These are phyloP conservation scores for Teratosphaeria nubilosa DNA, from an alignment of 2,329 filamentous ascomycete genomes.

Conservation along the genomic window DNA sequence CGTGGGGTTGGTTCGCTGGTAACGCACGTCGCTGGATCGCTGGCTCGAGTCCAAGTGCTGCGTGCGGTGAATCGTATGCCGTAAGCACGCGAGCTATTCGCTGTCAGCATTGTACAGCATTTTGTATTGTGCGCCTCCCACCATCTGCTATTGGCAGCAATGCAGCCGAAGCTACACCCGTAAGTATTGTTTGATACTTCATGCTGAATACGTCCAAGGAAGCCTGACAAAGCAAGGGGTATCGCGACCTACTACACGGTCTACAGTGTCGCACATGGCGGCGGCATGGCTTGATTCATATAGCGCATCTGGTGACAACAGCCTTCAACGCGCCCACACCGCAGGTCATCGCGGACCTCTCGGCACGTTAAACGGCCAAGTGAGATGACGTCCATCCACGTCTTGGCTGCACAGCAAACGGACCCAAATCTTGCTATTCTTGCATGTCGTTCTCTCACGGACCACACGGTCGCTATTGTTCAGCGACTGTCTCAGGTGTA, in stretches of 20 bases:
- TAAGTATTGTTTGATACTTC: conserved; percentile 1
- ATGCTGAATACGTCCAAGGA: neutral
- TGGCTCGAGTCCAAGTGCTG: neutral
- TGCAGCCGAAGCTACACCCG: conserved; percentile 1
- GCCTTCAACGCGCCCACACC: neutral
- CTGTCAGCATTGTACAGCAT: neutral
- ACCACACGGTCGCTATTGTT: too few species aligned
- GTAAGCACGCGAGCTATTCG: neutral
- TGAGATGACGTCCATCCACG: neutral
- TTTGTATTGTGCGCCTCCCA: neutral
- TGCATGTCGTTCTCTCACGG: too few species aligned
- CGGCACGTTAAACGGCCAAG: neutral
- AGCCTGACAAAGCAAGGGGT: neutral
- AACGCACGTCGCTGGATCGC: conserved; percentile 13
- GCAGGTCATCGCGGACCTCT: neutral
- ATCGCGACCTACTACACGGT: neutral
- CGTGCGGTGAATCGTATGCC: neutral
- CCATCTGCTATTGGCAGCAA: neutral
- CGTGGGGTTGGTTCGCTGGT: conserved; percentile 49
- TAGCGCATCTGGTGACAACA: neutral
- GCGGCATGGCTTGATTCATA: neutral
- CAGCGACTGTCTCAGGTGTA: too few species aligned
- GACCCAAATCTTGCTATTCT: too few species aligned
- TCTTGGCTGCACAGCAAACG: neutral
- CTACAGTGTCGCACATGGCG: neutral